Evolutionary conservation across 2,329 filamentous ascomycete genomes (phyloP).

Genomic region (Penicillium occitanis): DNA sequence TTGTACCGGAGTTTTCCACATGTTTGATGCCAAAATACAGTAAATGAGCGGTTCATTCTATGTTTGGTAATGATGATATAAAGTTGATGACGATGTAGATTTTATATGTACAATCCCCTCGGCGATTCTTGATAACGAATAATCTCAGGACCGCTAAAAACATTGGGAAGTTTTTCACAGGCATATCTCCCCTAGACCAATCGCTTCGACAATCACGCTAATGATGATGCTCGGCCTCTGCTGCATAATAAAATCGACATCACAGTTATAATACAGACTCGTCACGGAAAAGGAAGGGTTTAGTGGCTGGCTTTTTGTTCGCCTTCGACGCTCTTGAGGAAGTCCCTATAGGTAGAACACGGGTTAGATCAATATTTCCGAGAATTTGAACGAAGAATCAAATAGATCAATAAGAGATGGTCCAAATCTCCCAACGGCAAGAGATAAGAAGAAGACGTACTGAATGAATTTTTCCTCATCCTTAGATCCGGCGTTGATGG

Average conservation of each 20-base stretch:
- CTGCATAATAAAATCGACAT: conserved; percentile 12
- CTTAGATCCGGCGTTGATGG: conserved; percentile 64
- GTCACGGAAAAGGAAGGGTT: conserved; percentile 16
- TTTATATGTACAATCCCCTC: conserved; percentile 19
- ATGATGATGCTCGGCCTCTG: conserved; percentile 13
- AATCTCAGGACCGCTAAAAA: conserved; percentile 10
- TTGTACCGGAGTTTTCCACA: background rate
- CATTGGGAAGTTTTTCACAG: conserved; percentile 1
- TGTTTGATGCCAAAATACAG: background rate
- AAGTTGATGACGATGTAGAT: conserved; percentile 11
- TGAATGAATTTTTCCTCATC: conserved; percentile 69
- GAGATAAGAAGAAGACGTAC: conserved; percentile 46
- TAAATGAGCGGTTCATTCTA: conserved; percentile 1
- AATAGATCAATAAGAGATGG: background rate
- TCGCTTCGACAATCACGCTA: conserved; percentile 8
- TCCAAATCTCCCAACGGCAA: background rate
- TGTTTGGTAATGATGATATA: background rate
- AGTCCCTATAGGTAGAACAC: conserved; percentile 42
- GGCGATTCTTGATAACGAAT: background rate
- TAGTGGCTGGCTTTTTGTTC: conserved; percentile 48
- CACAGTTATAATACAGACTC: conserved; percentile 16
- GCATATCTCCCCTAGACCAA: background rate
- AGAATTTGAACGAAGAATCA: no score
- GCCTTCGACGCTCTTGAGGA: conserved; percentile 51
- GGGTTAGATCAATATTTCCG: background rate